Conservation (phyloP, 208 protist genomes). For the Trypanosoma avium region DNA sequence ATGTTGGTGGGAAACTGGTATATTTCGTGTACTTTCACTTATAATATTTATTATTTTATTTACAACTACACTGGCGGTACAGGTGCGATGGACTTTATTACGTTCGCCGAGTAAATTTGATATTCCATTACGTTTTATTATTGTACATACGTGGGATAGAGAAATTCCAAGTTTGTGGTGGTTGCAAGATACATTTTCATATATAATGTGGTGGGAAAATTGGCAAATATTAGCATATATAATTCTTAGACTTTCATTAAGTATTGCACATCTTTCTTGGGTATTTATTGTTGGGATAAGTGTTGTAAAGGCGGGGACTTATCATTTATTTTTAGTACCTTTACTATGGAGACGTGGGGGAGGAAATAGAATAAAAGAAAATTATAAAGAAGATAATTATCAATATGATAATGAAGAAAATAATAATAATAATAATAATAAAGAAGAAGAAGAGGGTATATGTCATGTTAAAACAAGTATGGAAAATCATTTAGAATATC, state of each 20-base stretch:
- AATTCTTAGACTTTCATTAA: constrained; percentile 16
- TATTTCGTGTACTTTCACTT: constrained; percentile 6
- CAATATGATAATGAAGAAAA: not conserved
- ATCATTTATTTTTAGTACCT: constrained; percentile 17
- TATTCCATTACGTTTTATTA: not conserved
- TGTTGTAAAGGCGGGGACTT: constrained; percentile 10
- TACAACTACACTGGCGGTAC: not conserved
- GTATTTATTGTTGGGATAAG: constrained; percentile 8
- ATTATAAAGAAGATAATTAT: too few species aligned
- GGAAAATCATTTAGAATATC: too few species aligned
- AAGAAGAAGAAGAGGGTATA: too few species aligned
- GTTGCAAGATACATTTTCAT: constrained; percentile 5
- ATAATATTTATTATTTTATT: not conserved
- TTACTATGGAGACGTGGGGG: constrained; percentile 15
- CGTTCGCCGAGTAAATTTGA: constrained; percentile 18
- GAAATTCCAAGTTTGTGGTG: constrained; percentile 1
- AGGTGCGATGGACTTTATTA: constrained; percentile 1
- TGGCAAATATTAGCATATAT: constrained; percentile 3
- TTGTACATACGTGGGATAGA: not conserved
- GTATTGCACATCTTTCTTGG: constrained; percentile 15
- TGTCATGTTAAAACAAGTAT: too few species aligned
- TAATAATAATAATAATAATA: not conserved
- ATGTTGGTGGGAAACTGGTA: constrained; percentile 15
- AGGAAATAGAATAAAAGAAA: too few species aligned
- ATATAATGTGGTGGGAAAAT: not conserved